Evolutionary conservation across 495 filamentous ascomycete species (phyloP), one percentile per base, ranked within the genome.

Genomic region (Tuber brumale): DNA sequence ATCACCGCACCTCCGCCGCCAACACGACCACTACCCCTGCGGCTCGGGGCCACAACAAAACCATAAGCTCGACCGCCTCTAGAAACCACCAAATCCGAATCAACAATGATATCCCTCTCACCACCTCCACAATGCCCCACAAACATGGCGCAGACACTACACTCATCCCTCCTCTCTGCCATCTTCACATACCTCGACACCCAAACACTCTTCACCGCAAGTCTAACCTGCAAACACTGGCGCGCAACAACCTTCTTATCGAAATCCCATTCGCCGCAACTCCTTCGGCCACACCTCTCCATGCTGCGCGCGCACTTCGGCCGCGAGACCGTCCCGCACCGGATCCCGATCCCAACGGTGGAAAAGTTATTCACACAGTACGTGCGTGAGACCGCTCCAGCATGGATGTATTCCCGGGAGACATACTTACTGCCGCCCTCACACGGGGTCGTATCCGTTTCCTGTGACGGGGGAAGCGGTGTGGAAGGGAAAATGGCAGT

Each of bases 301-400:
- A 75, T 82, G 14, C 76, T 82, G 43, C 80, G 80, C 31, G 76
- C 76, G 35, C 80, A 80, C 16, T 82, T 82, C 48, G 80, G 80
- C 16, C 73, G 75, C 39, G 71, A 74, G 18, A 70, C 78, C 41
- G 76, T 82, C 39, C 80, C 80, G 4, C 80, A 79, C 61, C 71
- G 76, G 21, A 66, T 82, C 43, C 80, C 80, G 18, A 79, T 82
- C 66, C 72, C 71, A 9, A 75, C 80, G 39, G 76, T 82, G 69
- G 76, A 80, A 31, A 75, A 76, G 23, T 80, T 82, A 37, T 74
- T 82, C 71, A 69, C 76, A 44, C 80, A 75, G 35, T 82, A 82
- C 74, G 80, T 66, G 57, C 57, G 57, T 9, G 57, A 66, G 27
- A 66, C 57, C 57, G 57, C 57, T 18, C 57, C 57, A 35, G 57